Evolutionary conservation across 169 alveolate genomes (phyloP).

Genomic region (Hepatocystis sp.): DNA sequence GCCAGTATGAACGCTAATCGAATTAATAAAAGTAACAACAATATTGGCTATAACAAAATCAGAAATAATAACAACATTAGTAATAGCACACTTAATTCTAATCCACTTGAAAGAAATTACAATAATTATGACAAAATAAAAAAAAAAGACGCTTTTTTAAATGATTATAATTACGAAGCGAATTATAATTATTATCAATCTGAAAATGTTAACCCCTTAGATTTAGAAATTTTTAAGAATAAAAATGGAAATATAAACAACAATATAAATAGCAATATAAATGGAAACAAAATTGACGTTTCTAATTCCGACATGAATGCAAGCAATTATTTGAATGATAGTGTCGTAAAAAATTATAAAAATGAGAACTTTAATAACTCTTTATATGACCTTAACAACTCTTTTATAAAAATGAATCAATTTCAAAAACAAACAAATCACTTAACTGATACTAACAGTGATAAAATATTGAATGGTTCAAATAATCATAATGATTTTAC

Average conservation of each 20-base stretch:
- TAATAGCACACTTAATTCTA: slow-evolving; percentile 6
- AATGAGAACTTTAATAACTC: slow-evolving; percentile 1
- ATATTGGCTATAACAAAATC: no score
- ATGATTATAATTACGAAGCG: background rate
- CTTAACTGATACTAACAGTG: slow-evolving; percentile 58
- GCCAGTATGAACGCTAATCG: background rate
- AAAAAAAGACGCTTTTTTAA: background rate
- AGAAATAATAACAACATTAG: background rate
- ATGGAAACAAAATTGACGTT: no score
- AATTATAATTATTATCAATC: slow-evolving; percentile 4
- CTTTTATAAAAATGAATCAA: background rate
- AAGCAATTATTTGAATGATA: no score
- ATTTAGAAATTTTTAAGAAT: slow-evolving; percentile 1
- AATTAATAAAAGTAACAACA: background rate
- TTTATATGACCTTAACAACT: slow-evolving; percentile 4
- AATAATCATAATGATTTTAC: slow-evolving; percentile 18
- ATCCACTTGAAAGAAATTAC: slow-evolving; percentile 16
- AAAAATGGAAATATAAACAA: background rate
- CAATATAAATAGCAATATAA: no score
- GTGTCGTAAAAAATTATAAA: background rate
- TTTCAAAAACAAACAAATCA: background rate
- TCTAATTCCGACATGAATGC: no score
- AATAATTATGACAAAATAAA: slow-evolving; percentile 5
- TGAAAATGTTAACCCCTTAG: background rate
- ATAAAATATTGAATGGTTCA: slow-evolving; percentile 23